Percentiles rank a stretch among this genome's conserved stretches.
phyloP scores from a whole-genome alignment of 1,139 yeast genomes.

The Nematodospora anomalae region DNA sequence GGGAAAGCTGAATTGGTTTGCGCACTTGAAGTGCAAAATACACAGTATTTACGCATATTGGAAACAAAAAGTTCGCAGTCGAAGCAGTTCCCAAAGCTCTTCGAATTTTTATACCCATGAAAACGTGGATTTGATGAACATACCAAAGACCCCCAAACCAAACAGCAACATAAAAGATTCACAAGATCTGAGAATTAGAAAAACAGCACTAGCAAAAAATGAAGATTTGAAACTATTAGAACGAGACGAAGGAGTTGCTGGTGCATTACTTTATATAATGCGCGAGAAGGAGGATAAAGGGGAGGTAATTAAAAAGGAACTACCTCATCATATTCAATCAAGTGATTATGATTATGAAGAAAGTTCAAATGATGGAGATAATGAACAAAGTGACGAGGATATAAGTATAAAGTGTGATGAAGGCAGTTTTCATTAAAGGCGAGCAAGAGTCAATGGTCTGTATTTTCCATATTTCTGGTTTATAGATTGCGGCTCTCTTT shows the following conservation, averaged over 20 bases:
- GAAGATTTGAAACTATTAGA: constrained; percentile 6
- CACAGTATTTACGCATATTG: background rate
- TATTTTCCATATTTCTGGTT: no score
- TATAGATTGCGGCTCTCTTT: no score
- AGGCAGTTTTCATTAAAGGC: background rate
- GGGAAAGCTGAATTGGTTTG: background rate
- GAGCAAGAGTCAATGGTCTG: no score
- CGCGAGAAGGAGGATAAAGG: constrained; percentile 8
- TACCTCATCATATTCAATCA: no score
- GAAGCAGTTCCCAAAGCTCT: background rate
- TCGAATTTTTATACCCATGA: constrained; percentile 6
- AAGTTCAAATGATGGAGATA: constrained; percentile 16
- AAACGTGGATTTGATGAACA: constrained; percentile 6
- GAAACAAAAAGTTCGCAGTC: background rate
- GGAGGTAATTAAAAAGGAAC: background rate
- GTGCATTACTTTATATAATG: constrained; percentile 14
- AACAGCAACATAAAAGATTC: constrained; percentile 2
- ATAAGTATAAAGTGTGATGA: background rate
- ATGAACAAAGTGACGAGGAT: constrained; percentile 12
- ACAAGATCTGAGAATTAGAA: constrained; percentile 1
- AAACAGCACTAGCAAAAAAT: background rate
- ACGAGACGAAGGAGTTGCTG: constrained; percentile 12
- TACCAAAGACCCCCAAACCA: background rate
- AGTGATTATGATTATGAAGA: constrained; percentile 5
- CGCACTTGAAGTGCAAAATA: background rate